phyloP scores from a whole-genome alignment of 176 grass and related monocot genomes.

The Carex pumila region DNA sequence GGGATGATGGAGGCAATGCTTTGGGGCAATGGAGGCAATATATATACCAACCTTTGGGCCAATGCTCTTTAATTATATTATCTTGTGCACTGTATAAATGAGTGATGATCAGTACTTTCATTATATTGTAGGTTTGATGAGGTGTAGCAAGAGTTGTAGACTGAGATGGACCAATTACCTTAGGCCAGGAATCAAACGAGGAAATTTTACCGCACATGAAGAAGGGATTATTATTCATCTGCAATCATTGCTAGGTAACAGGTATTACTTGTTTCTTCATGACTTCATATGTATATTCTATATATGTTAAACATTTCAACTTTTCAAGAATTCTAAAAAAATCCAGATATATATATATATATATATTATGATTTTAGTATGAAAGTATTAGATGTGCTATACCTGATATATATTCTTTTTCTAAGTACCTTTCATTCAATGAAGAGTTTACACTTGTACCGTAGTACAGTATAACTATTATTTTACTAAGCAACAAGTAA shows the following conservation, averaged over 20 bases:
- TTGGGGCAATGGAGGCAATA: neutral
- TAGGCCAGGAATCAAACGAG: constrained; percentile 60
- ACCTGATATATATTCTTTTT: neutral
- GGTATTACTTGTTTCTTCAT: constrained; percentile 23
- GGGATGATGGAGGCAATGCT: neutral
- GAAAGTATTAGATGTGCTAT: too few species aligned
- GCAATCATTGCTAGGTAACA: constrained; percentile 82
- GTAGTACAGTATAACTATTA: neutral
- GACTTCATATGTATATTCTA: neutral
- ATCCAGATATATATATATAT: too few species aligned
- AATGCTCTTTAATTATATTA: neutral
- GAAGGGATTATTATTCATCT: constrained; percentile 73
- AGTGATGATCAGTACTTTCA: neutral
- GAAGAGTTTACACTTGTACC: neutral
- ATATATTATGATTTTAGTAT: too few species aligned
- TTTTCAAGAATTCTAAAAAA: neutral
- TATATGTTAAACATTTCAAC: neutral
- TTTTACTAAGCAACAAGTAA: neutral
- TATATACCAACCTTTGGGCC: too few species aligned
- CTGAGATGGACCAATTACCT: constrained; percentile 94
- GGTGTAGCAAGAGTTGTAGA: constrained; percentile 90
- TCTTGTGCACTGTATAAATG: neutral
- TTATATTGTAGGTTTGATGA: constrained; percentile 35
- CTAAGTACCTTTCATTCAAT: neutral
- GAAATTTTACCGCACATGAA: constrained; percentile 75